Evolutionary conservation across 2,329 filamentous ascomycete species (phyloP), one percentile per base, ranked within the genome.

Genomic region (Juglanconis juglandina): DNA sequence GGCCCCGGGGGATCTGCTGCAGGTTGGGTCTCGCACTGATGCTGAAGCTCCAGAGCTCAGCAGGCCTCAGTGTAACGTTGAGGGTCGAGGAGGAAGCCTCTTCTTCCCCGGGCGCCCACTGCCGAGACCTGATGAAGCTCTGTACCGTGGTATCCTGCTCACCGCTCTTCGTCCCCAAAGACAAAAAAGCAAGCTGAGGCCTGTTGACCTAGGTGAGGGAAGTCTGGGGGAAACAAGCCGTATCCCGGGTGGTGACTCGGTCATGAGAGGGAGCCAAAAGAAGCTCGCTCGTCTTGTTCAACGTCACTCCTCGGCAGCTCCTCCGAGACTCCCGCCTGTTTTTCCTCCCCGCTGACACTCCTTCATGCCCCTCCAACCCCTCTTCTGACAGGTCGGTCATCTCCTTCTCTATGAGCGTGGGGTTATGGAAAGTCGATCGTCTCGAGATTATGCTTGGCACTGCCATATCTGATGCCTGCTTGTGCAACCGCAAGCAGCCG

Each of bases 331-430:
- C 42, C 42, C 46, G 11, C 32, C 24, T 30, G 13, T 46, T 48
- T 17, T 34, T 11, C 13, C 37, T 44, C 52, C 39, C 52, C 52
- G 52, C 52, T 54, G 52, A 24, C 39, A 44, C 17, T 14, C 46
- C 47, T 49, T n/a, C 30, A 30, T 35, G 53, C 42, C 53, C 53
- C 53, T 56, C 53, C 46, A 30, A 32, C 42, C 53, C 53, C 53
- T 56, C 53, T 42, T 42, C 44, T 49, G 53, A 56, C 53, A 34
- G 47, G 39, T 56, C 53, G 53, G 53, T 56, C 53, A 56, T 56
- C 53, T 56, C 53, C 53, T 46, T 54, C 17, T 49, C 42, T 32
- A 14, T 11, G 10, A 14, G 11, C 39, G n/a, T 9, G 39, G 39
- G 13, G 17, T 14, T 34, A 49, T 14, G 53, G 32, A 33, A 24